Base-by-base conservation (phyloP, 306 rosid genomes). In the Citrullus colocynthis region DNA sequence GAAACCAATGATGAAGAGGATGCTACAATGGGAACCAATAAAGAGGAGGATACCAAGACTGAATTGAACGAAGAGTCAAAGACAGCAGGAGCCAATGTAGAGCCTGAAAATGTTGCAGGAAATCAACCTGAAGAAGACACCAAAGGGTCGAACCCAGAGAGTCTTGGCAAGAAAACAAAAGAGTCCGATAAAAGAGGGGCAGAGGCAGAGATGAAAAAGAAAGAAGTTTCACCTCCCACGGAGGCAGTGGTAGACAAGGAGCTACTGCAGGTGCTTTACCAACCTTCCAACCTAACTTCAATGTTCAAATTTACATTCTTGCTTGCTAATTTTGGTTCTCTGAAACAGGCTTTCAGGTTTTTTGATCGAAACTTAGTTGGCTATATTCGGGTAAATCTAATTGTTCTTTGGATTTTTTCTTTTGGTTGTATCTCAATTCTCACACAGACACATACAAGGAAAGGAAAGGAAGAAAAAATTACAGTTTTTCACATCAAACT, bases 291-390 rank as follows among this genome's bases (percentile, higher is more conserved):
- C 20, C n/a, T 52, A 48, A 48, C 57, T 52, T 52, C n/a, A 51
- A 15, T 14, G 21, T 28, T 13, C 21, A 32, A 64, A 34, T 32
- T 14, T 24, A 69, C 39, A 24, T 72, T 24, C 41, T 48, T 45
- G 20, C 41, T 48, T 45, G 20, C 76, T 72, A 49, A 72, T 72
- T 72, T 28, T 49, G 20, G 36, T 71, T 41, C 75, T 85, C 74
- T 78, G 75, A 80, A 84, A 65, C 89, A 95, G 99, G 99, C 99
- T 67, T 95, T 95, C 78, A 82, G 97, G 78, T 95, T 95, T 82
- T 95, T 92, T 37, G 99, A 95, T 80, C 90, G 93, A 32, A 92
- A 95, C 74, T 89, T 79, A 28, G 97, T 58, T 44, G 99, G 99
- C 81, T 86, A 84, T 83, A 79, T 92, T 65, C 91, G 99, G 93